Base-by-base conservation (phyloP, 164 flowering plant species). In the Aristolochia contorta region DNA sequence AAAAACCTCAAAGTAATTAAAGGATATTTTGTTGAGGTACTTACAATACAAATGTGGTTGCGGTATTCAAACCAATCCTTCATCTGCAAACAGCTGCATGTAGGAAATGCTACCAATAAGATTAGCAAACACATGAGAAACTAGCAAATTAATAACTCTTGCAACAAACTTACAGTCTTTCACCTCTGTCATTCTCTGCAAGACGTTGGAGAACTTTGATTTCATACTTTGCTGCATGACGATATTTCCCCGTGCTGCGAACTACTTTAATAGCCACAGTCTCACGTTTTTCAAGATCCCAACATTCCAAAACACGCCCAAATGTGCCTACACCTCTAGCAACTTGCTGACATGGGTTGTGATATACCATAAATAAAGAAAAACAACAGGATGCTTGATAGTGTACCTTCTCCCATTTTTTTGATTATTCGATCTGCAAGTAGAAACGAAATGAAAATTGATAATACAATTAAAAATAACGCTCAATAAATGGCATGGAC, bases 341-440 rank as follows among this genome's bases (percentile, higher is more conserved):
- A 82, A 73, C 64, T 72, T 70, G 79, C 81, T 78, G 76, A 81
- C 57, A 74, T 67, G 74, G 24, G 70, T 59, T 74, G 65, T 77
- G 74, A 70, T 62, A 78, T 74, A 24, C 67, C 70, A 78, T 68
- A 75, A 79, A 72, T 54, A 67, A 71, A 6, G 69, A 72, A 69
- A 77, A 67, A 73, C 72, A 78, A 76, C 78, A 67, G 67, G 52
- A 57, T 76, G 68, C 77, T 72, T 65, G 68, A 71, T 80, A 69
- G 75, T 88, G 78, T 82, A 91, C 97, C 98, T 89, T 91, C 98
- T 75, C 98, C 98, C 86, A 91, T 85, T 76, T 87, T 82, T 78
- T 89, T 72, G 41, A 82, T 84, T 59, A 91, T 91, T 76, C 85
- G 86, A 84, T 87, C 95, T 91, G 95, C 65, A 3, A 8, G 43